These are phyloP conservation scores for Eucommia ulmoides DNA, from an alignment of 257 asterid genomes.

Conservation along the genomic window DNA sequence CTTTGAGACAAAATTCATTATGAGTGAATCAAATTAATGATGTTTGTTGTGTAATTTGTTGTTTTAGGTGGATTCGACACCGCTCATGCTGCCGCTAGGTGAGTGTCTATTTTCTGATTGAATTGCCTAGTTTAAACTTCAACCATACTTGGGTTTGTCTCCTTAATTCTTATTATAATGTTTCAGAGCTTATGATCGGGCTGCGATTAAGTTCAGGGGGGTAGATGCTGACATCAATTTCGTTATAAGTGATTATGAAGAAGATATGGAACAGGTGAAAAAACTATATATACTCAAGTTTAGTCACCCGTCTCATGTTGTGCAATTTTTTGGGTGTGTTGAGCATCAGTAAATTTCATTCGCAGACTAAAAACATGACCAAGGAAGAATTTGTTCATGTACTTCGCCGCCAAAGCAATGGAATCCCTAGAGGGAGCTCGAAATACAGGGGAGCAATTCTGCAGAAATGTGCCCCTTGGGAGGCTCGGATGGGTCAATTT, in stretches of 20 bases:
- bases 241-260: conserved; percentile 25
- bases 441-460: conserved; percentile 90
- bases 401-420: conserved; percentile 75
- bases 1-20: too few species aligned
- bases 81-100: conserved; percentile 3
- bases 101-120: not conserved
- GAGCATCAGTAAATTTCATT: not conserved
- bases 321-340: not conserved
- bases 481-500: conserved; percentile 91
- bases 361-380: conserved; percentile 58
- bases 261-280: conserved; percentile 29
- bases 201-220: conserved; percentile 37
- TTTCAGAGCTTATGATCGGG: conserved; percentile 32
- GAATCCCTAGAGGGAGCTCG: conserved; percentile 92
- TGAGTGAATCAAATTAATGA: too few species aligned
- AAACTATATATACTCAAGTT: not conserved
- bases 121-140: not conserved
- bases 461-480: conserved; percentile 97
- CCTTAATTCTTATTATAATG: not conserved
- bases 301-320: not conserved
- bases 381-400: conserved; percentile 94
- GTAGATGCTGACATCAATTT: conserved; percentile 37
- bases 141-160: not conserved
- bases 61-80: conserved; percentile 1
- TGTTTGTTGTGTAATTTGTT: not conserved